A percentile compares a stretch with the other conserved stretches of the same genome.
Evolutionary conservation across 176 grass and related monocot species (phyloP).

Genomic region (Paspalum notatum): DNA sequence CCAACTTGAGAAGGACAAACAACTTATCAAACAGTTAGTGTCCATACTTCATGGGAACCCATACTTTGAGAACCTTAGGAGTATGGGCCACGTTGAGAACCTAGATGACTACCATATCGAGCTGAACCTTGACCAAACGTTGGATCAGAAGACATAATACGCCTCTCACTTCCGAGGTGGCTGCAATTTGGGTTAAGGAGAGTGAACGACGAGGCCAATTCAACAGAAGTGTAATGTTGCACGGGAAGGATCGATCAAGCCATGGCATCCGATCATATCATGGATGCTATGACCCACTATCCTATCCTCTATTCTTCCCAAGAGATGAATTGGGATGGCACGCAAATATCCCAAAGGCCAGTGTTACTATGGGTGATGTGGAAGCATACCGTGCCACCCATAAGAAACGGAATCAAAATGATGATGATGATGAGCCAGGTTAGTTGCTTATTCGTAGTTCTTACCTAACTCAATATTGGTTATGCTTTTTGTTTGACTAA

Average conservation of each 20-base stretch:
- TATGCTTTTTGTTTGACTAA: neutral
- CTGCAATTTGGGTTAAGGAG: neutral
- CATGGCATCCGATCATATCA: neutral
- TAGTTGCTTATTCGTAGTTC: neutral
- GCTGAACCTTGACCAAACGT: neutral
- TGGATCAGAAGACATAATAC: neutral
- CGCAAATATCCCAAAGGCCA: neutral
- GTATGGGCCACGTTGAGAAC: neutral
- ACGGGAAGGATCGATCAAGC: neutral
- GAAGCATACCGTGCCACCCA: too few species aligned
- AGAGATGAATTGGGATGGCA: constrained; percentile 4
- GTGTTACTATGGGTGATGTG: neutral
- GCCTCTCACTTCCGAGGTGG: neutral
- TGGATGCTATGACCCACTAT: neutral
- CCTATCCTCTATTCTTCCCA: neutral
- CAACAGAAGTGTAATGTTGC: neutral
- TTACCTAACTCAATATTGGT: neutral
- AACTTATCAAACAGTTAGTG: neutral
- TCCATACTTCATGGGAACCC: neutral
- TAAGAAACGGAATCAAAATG: rapidly evolving
- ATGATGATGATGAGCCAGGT: neutral
- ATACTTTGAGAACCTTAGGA: neutral
- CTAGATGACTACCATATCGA: neutral
- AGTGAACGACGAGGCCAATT: neutral
- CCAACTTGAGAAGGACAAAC: neutral